Base-by-base conservation (phyloP, 495 filamentous ascomycete genomes). In the Neurospora sublineolata region DNA sequence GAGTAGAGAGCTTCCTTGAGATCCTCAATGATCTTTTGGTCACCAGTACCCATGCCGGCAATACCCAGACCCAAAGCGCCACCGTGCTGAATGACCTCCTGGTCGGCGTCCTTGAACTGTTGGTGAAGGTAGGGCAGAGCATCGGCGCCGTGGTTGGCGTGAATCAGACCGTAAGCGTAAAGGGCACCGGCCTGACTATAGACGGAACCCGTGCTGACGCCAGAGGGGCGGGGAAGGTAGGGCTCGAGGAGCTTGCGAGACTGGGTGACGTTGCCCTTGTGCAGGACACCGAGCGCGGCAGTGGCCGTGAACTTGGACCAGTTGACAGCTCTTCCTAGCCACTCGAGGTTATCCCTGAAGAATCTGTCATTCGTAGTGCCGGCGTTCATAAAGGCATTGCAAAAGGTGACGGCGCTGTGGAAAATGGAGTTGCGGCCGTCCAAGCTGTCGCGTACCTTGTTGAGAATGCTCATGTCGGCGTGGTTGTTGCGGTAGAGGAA, bases 281-380 rank as follows among this genome's bases (percentile, higher is more conserved):
- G 96, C 70, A 99, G 97, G 38, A 97, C 95, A 78, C 96, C 96
- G 37, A 99, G 84, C 8, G 96, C 94, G 68, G 96, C 96, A 12
- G 96, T 99, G 7, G 96, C 96, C 1, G 96, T 97, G 79, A 99
- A 99, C 78, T 99, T 99, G 71, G 95, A 97, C 96, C 96, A 99
- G 83, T 99, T 99, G 18, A 98, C 93, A 60, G 96, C 96, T 83
- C 98, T 99, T 39, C 94, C 93, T 10, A 99, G 86, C 96, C 96
- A 99, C 68, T 99, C 96, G 37, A 99, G 81, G 73, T 98, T 99
- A 74, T 97, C 94, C 3, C 96, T 87, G 85, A 98, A 97, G 84
- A 98, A 99, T 76, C 91, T 93, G 80, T 98, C 96, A 73, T 94
- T 94, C 0, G 94, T 97, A 9, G 96, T 98, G 40, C 96, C 96